phyloP scores from a whole-genome alignment of 2,329 filamentous ascomycete genomes.

The Trichoderma atrobrunneum region DNA sequence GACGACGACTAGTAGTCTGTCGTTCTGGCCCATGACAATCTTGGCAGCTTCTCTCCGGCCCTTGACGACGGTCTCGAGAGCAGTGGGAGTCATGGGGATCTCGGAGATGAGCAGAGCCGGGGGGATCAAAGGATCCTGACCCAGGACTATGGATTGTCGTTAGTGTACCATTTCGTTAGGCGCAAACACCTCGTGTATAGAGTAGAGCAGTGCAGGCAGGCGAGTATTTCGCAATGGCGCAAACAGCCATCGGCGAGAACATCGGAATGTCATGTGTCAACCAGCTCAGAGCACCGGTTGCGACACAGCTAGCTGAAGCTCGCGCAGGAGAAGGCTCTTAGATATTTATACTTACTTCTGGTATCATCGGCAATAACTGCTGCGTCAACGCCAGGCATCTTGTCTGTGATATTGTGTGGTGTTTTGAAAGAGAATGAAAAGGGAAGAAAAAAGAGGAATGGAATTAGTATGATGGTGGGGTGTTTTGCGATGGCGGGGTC shows the following conservation, averaged over 20 bases:
- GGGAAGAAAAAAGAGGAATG: background rate
- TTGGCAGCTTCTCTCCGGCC: constrained; percentile 66
- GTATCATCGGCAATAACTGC: constrained; percentile 46
- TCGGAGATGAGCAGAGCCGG: constrained; percentile 84
- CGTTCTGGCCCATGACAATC: constrained; percentile 74
- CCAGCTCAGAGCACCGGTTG: background rate
- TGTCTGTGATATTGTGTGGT: constrained; percentile 19
- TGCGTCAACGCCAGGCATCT: constrained; percentile 43
- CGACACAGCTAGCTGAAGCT: background rate
- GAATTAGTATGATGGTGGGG: constrained; percentile 1
- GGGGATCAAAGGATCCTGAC: constrained; percentile 89
- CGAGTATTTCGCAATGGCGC: background rate
- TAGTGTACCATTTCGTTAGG: constrained; percentile 15
- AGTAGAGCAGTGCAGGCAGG: background rate
- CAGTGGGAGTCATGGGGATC: constrained; percentile 66
- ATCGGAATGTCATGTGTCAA: background rate
- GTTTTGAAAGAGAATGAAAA: background rate
- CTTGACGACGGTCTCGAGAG: constrained; percentile 66
- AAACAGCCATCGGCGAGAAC: background rate
- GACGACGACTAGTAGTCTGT: constrained; percentile 89
- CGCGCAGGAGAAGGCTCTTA: background rate
- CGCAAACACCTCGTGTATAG: background rate
- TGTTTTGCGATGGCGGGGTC: constrained; percentile 10
- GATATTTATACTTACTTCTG: constrained; percentile 34
- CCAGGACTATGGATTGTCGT: constrained; percentile 63